These are phyloP conservation scores for Corniculantispora saksenae DNA, from an alignment of 2,329 filamentous ascomycete species.

Conservation along the genomic window DNA sequence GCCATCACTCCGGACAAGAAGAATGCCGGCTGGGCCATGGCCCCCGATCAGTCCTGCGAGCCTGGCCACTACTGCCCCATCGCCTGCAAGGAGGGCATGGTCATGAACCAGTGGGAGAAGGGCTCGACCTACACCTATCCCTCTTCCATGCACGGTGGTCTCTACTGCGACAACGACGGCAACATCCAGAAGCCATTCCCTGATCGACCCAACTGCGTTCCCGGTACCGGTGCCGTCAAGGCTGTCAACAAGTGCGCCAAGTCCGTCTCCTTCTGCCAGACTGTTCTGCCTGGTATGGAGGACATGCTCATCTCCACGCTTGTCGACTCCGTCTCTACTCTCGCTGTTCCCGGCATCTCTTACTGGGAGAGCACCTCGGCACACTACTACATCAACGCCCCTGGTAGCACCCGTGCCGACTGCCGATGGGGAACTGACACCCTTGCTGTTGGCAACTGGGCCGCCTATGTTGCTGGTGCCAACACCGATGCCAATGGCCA, in stretches of 20 bases:
- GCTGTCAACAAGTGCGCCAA: slow-evolving; percentile 66
- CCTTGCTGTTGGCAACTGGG: slow-evolving; percentile 73
- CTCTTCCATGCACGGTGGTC: slow-evolving; percentile 73
- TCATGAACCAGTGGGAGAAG: slow-evolving; percentile 79
- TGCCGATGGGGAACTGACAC: slow-evolving; percentile 71
- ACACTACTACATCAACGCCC: slow-evolving; percentile 79
- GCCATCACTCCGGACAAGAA: slow-evolving; percentile 61
- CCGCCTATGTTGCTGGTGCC: slow-evolving; percentile 73
- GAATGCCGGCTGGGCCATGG: slow-evolving; percentile 81
- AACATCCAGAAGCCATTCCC: slow-evolving; percentile 69
- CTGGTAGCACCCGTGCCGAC: slow-evolving; percentile 62
- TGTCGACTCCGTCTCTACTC: slow-evolving; percentile 54
- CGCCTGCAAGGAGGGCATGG: slow-evolving; percentile 73
- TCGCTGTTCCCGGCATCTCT: slow-evolving; percentile 68
- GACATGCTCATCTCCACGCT: slow-evolving; percentile 81
- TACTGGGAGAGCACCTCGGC: slow-evolving; percentile 76
- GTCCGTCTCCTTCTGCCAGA: slow-evolving; percentile 74
- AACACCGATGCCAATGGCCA: slow-evolving; percentile 66
- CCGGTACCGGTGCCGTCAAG: slow-evolving; percentile 64
- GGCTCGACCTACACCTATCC: slow-evolving; percentile 69
- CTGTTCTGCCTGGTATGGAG: slow-evolving; percentile 76
- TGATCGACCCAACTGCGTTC: slow-evolving; percentile 66
- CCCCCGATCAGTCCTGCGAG: slow-evolving; percentile 69
- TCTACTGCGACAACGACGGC: slow-evolving; percentile 70
- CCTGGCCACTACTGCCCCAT: slow-evolving; percentile 73